Conservation (phyloP, 257 asterid species). For the Solanum habrochaites region DNA sequence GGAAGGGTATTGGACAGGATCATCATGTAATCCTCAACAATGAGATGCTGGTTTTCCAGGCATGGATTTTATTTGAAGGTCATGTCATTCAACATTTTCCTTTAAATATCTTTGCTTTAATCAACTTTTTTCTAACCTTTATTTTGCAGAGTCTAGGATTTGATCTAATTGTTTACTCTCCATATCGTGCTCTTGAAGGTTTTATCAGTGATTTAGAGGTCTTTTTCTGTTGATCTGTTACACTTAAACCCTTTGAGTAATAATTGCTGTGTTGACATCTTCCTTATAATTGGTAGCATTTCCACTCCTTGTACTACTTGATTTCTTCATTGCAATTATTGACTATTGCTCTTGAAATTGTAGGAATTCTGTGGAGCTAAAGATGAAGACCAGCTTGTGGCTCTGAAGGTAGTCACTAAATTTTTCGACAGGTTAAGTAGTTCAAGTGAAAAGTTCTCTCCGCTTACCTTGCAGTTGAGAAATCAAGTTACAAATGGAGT, state of each 20-base stretch:
- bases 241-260: neutral
- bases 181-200: conserved; percentile 90
- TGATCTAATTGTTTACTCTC: conserved; percentile 91
- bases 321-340: conserved; percentile 2
- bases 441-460: neutral
- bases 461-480: neutral
- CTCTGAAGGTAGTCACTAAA: conserved; percentile 34
- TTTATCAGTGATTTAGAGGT: conserved; percentile 75
- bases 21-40: conserved; percentile 80
- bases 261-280: neutral
- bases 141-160: conserved; percentile 82
- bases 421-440: neutral
- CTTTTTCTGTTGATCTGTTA: neutral
- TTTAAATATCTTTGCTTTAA: neutral
- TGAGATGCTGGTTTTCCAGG: conserved; percentile 97
- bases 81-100: neutral
- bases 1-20: conserved; percentile 95
- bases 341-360: conserved; percentile 8
- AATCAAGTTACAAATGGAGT: neutral
- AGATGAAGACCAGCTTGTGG: conserved; percentile 24
- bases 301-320: neutral
- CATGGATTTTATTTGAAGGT: conserved; percentile 10
- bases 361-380: conserved; percentile 55
- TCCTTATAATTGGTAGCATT: neutral
- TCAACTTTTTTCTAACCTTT: neutral